Percentiles rank a stretch among this genome's conserved stretches.
These are phyloP conservation scores for Acacia crassicarpa DNA, from an alignment of 306 rosid species.

Conservation along the genomic window DNA sequence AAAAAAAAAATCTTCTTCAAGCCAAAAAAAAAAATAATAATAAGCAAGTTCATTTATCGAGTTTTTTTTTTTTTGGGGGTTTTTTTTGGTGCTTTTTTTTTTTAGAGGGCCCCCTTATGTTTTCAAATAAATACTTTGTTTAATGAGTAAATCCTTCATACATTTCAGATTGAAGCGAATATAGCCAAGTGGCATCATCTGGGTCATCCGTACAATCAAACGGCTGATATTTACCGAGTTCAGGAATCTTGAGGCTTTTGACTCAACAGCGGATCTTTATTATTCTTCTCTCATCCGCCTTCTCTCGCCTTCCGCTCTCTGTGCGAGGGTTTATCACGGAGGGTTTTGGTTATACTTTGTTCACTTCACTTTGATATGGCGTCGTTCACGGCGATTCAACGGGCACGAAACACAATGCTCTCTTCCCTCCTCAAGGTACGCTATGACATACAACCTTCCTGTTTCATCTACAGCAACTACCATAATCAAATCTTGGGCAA, in stretches of 20 bases:
- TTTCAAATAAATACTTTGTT: too few species aligned
- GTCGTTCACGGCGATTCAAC: constrained; percentile 28
- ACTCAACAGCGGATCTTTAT: background rate
- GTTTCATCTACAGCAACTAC: constrained; percentile 11
- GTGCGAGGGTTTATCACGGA: background rate
- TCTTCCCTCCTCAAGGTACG: constrained; percentile 47
- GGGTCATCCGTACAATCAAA: background rate
- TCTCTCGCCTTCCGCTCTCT: background rate
- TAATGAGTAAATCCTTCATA: too few species aligned
- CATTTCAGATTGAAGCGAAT: too few species aligned
- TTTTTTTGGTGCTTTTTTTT: too few species aligned
- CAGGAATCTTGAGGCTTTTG: background rate
- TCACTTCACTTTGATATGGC: background rate
- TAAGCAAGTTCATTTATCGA: too few species aligned
- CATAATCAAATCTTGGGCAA: constrained; percentile 11
- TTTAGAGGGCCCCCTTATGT: too few species aligned
- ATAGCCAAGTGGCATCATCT: background rate
- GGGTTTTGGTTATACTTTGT: background rate
- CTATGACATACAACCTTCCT: constrained; percentile 23
- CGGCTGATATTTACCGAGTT: background rate
- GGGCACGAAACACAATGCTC: constrained; percentile 33
- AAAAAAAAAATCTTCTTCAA: too few species aligned
- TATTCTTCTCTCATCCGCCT: background rate
- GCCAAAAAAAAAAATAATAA: too few species aligned
- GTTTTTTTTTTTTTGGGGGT: too few species aligned